Conservation (phyloP, 805 yeast genomes). For the Yarrowia divulgata region DNA sequence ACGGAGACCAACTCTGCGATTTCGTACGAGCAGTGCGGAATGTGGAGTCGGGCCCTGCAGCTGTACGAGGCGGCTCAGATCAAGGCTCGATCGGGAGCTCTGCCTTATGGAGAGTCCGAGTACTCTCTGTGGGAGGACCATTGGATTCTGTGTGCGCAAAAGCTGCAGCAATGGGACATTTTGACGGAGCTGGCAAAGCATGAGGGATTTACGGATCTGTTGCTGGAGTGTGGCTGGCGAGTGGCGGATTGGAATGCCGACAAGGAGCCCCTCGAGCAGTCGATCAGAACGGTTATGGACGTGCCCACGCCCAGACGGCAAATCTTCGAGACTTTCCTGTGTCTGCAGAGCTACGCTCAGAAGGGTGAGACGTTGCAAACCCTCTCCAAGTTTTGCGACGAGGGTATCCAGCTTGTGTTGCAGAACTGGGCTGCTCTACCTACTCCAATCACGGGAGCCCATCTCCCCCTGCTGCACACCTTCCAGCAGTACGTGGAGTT, state of each 20-base stretch:
- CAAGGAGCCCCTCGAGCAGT: constrained; percentile 90
- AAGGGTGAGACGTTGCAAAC: constrained; percentile 86
- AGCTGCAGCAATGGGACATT: constrained; percentile 97
- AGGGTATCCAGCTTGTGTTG: constrained; percentile 91
- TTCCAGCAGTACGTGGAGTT: constrained; percentile 98
- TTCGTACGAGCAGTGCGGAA: constrained; percentile 92
- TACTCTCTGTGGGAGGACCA: constrained; percentile 98
- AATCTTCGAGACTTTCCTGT: constrained; percentile 90
- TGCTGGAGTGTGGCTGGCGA: constrained; percentile 99
- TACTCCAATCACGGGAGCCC: constrained; percentile 74
- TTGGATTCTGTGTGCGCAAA: constrained; percentile 97
- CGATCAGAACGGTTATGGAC: constrained; percentile 96
- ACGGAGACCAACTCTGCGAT: constrained; percentile 91
- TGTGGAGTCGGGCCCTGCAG: constrained; percentile 94
- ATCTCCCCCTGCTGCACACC: constrained; percentile 85
- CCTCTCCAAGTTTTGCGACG: constrained; percentile 86
- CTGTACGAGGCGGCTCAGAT: constrained; percentile 96
- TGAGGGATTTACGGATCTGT: constrained; percentile 93
- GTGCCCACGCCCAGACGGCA: constrained; percentile 98
- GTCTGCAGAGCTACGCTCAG: constrained; percentile 92
- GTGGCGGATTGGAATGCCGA: constrained; percentile 98
- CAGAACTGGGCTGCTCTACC: constrained; percentile 95
- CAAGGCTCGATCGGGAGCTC: constrained; percentile 91
- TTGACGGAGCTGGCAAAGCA: constrained; percentile 95
- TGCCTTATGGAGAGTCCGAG: constrained; percentile 95